A percentile compares a stretch with the other conserved stretches of the same genome.
phyloP scores from a whole-genome alignment of 805 yeast species.

The Pachysolen tannophilus region DNA sequence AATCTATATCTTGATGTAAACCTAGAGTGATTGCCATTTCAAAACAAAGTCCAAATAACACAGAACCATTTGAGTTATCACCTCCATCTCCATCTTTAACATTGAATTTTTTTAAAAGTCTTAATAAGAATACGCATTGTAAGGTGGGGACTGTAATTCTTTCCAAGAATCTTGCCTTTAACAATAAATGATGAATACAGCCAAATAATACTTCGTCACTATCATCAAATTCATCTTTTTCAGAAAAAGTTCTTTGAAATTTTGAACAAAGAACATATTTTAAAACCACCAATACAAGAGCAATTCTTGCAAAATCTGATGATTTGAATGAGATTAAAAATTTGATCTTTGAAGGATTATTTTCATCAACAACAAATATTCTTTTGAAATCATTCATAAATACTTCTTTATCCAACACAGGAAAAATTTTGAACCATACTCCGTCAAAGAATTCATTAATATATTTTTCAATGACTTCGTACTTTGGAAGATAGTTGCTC shows the following conservation, averaged over 20 bases:
- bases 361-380: neutral
- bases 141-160: constrained; percentile 4
- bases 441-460: neutral
- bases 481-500: neutral
- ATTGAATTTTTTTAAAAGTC: constrained; percentile 1
- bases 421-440: constrained; percentile 23
- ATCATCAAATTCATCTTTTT: neutral
- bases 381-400: constrained; percentile 7
- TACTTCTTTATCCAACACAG: constrained; percentile 29
- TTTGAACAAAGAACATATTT: neutral
- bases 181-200: neutral
- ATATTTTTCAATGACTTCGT: neutral
- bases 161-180: neutral
- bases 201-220: constrained; percentile 1
- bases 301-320: neutral
- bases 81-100: constrained; percentile 8
- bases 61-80: constrained; percentile 4
- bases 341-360: neutral
- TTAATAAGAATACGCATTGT: constrained; percentile 2
- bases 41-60: neutral
- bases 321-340: neutral
- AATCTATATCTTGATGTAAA: constrained; percentile 6
- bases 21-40: constrained; percentile 2
- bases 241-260: neutral
- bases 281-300: constrained; percentile 1